These are phyloP conservation scores for Ascoidea tarda DNA, from an alignment of 805 yeast species.

Conservation along the genomic window DNA sequence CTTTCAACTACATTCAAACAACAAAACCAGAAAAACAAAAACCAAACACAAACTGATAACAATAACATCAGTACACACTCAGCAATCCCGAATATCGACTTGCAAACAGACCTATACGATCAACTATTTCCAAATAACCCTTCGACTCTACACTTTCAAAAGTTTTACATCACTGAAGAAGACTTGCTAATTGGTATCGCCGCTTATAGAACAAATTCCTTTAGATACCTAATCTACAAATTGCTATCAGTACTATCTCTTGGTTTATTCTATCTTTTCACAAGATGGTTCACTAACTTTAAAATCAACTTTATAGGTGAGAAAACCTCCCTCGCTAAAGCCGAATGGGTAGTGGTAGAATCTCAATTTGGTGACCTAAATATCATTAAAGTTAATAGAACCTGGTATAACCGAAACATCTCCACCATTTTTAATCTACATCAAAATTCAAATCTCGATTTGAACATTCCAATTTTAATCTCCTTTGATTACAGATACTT, in stretches of 20 bases:
- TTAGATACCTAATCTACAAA: slow-evolving; percentile 34
- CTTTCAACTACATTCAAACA: too few relatives aligned
- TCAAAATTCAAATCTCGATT: slow-evolving; percentile 8
- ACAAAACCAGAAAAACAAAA: too few relatives aligned
- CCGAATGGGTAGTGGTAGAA: slow-evolving; percentile 91
- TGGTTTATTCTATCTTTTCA: slow-evolving; percentile 59
- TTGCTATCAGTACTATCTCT: slow-evolving; percentile 39
- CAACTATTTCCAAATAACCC: slow-evolving; percentile 26
- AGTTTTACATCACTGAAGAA: slow-evolving; percentile 90
- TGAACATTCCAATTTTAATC: slow-evolving; percentile 47
- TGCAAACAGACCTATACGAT: slow-evolving; percentile 25
- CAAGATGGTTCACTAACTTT: slow-evolving; percentile 80
- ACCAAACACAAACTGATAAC: not conserved
- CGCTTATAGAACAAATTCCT: slow-evolving; percentile 50
- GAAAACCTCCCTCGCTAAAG: slow-evolving; percentile 54
- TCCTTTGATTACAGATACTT: slow-evolving; percentile 74
- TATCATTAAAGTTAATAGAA: slow-evolving; percentile 38
- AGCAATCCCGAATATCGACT: slow-evolving; percentile 2
- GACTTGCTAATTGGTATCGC: slow-evolving; percentile 92
- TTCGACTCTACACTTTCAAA: slow-evolving; percentile 42
- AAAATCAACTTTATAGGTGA: slow-evolving; percentile 55
- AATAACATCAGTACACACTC: not conserved
- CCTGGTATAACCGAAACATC: slow-evolving; percentile 55
- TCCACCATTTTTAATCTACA: slow-evolving; percentile 43
- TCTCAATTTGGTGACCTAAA: slow-evolving; percentile 84